A percentile compares a stretch with the other conserved stretches of the same genome.
Evolutionary conservation across 495 filamentous ascomycete species (phyloP).

Genomic region (Pseudoneurospora amorphoporcata): DNA sequence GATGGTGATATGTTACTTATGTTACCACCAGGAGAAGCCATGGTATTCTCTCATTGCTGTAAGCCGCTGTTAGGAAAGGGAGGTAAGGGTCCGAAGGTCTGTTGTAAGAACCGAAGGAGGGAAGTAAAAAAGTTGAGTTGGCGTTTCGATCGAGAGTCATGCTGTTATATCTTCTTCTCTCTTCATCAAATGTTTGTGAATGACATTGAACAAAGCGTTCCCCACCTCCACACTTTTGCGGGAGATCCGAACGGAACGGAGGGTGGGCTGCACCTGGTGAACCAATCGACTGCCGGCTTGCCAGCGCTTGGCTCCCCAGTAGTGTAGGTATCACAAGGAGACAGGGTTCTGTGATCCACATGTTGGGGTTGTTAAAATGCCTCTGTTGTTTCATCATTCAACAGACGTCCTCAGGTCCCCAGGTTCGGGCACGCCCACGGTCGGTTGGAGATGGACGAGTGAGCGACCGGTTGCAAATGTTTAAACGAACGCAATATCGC

Average conservation of each 20-base stretch:
- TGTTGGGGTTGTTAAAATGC: background rate
- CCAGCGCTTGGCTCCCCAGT: background rate
- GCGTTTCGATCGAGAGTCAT: background rate
- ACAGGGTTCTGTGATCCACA: background rate
- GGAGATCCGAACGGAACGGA: background rate
- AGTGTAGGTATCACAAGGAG: background rate
- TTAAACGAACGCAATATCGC: background rate
- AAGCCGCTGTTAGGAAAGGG: background rate
- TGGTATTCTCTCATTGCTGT: constrained; percentile 49
- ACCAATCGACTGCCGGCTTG: background rate
- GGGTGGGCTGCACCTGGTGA: background rate
- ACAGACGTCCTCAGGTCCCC: background rate
- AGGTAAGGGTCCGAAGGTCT: background rate
- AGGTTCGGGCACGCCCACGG: background rate
- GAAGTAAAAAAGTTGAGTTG: background rate
- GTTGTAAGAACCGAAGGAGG: background rate
- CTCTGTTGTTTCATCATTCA: too few relatives aligned
- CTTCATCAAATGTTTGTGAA: background rate
- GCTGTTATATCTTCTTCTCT: background rate
- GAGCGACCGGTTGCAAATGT: background rate
- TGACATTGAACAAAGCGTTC: background rate
- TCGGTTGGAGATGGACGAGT: background rate
- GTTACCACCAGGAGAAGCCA: constrained; percentile 53
- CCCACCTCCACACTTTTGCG: background rate
- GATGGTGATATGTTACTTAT: constrained; percentile 22